Evolutionary conservation across 2,329 filamentous ascomycete species (phyloP), one percentile per base, ranked within the genome.

Genomic region (Penicillium palitans): DNA sequence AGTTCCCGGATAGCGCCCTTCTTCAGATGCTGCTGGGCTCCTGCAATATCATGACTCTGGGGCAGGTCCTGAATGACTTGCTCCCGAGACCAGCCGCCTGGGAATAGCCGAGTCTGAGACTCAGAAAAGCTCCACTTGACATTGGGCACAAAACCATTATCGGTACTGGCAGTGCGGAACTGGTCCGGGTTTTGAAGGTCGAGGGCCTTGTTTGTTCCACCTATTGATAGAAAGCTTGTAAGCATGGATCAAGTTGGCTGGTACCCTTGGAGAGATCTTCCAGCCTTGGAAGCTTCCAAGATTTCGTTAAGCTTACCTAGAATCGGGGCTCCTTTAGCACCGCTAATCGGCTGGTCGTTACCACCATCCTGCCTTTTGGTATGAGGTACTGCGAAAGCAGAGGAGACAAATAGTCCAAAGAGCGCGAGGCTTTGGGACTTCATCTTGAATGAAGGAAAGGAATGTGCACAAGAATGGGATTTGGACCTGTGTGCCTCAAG

Each of bases 61-160:
- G 87, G 87, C 7, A 90, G 72, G 68, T 90, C 87, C n/a, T 83
- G 83, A 48, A 88, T 80, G 54, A 88, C 84, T 66, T 89, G 86
- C 71, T 88, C 83, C 25, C 87, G 80, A 1, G 84, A 82, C 86
- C 86, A 90, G 2, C 87, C 87, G 1, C 87, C 87, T 27, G 81
- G 81, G 52, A 86, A 78, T 37, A 89, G 78, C 25, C 80, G 80
- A 1, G 84, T 87, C 74, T 84, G 86, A 25, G 85, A 88, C 70
- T 88, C 84, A 0, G 85, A 88, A 73, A 90, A 89, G 53, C 84
- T 83, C 87, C 87, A 84, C 70, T 89, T 89, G 64, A 89, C 76
- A 67, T 89, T 90, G 0, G 84, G 83, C 0, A 90, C 86, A 12
- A 81, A 75, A 17, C 87, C 87, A 48, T 78, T 80, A 68, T 90